These are phyloP conservation scores for Aspergillus sojae DNA, from an alignment of 2,329 filamentous ascomycete genomes.

Conservation along the genomic window DNA sequence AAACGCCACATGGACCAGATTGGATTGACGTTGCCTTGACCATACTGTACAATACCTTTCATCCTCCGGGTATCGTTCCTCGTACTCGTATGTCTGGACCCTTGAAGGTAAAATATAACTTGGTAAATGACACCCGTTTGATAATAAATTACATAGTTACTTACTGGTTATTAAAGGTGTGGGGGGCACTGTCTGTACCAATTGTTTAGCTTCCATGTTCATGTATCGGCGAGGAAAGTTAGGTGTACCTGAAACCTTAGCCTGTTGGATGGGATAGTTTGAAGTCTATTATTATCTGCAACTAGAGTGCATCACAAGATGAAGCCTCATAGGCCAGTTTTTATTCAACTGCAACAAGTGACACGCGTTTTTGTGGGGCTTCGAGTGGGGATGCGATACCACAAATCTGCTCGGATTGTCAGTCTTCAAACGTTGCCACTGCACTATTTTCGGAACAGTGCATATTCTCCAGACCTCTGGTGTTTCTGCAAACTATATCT, in stretches of 20 bases:
- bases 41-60: neutral
- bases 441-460: constrained; percentile 16
- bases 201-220: neutral
- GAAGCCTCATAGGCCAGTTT: constrained; percentile 7
- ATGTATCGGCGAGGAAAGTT: neutral
- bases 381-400: neutral
- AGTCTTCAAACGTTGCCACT: constrained; percentile 10
- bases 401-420: neutral
- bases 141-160: neutral
- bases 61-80: neutral
- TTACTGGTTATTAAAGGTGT: neutral
- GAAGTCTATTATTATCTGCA: constrained; percentile 8
- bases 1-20: neutral
- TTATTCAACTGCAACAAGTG: constrained; percentile 20
- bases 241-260: constrained; percentile 11
- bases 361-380: constrained; percentile 40
- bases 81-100: constrained; percentile 2
- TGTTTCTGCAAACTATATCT: neutral
- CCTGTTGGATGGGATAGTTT: constrained; percentile 3
- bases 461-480: neutral
- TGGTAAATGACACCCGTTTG: neutral
- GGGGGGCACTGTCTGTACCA: neutral
- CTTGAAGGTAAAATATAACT: neutral
- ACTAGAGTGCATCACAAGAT: constrained; percentile 8
- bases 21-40: neutral